phyloP scores from a whole-genome alignment of 148 eudicot genomes.

The Chenopodium album region DNA sequence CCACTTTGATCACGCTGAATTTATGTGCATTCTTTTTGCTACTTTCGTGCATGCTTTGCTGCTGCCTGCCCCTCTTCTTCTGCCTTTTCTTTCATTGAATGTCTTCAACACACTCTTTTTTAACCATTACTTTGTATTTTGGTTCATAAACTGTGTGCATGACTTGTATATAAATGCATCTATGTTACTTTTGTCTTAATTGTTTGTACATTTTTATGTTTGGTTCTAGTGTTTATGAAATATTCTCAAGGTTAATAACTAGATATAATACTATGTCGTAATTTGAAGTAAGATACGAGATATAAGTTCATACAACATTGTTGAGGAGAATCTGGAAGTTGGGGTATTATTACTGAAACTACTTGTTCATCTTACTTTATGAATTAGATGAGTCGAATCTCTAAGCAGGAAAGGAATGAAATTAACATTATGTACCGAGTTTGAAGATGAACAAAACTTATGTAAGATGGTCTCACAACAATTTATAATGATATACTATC shows the following conservation, averaged over 20 bases:
- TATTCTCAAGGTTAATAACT: not conserved
- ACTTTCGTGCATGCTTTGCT: slow-evolving; percentile 25
- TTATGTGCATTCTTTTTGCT: slow-evolving; percentile 18
- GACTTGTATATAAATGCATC: not conserved
- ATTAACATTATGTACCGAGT: not conserved
- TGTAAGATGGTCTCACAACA: not conserved
- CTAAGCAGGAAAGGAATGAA: not conserved
- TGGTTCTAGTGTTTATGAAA: not conserved
- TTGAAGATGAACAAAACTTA: too few relatives aligned
- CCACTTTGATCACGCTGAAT: slow-evolving; percentile 21
- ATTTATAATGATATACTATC: too few relatives aligned
- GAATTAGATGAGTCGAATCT: not conserved
- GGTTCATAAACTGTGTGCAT: not conserved
- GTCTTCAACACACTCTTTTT: not conserved
- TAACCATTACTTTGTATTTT: too few relatives aligned
- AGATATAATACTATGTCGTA: not conserved
- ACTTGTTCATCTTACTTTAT: not conserved
- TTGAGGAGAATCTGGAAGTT: not conserved
- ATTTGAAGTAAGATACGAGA: not conserved
- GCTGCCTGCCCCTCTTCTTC: not conserved
- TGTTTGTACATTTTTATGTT: slow-evolving; percentile 2
- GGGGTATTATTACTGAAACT: not conserved
- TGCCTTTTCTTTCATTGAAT: slow-evolving; percentile 6
- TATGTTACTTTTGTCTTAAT: not conserved
- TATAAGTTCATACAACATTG: not conserved